Evolutionary conservation across 108 stramenopile genomes (phyloP), one percentile per base, ranked within the genome.

Genomic region (Schizochytrium sp.): DNA sequence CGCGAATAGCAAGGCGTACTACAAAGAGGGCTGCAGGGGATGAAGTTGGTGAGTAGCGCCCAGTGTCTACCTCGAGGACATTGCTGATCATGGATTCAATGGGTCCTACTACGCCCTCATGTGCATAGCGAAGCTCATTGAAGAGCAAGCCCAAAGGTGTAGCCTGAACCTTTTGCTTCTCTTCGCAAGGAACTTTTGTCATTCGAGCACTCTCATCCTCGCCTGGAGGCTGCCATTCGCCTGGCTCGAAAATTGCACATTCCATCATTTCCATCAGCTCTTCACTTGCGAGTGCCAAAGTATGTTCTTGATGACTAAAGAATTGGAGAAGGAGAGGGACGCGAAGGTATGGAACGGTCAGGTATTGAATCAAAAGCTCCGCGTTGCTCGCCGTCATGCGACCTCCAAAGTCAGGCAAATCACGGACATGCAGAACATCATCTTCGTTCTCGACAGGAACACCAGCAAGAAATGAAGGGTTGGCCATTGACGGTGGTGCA

Each of bases 281-380:
- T 56, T 90, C 89, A 3, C 73, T 88, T 5, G 87, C 56, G 17
- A 89, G 72, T 19, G 93, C 92, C 49, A 90, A 90, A 45, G 94
- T 88, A 4, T 92, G 88, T 46, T 91, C 92, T 10, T 93, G 93
- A 10, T 91, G 89, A 28, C 92, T 56, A 42, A 94, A 94, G 64
- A 94, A 94, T 47, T 92, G 91, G 4, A 94, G 57, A 28, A 94
- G 44, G 46, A 94, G 89, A 4, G 94, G 94, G 7, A 94, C 92
- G 55, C 94, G 93, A 3, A 94, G 61, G 57, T 94, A 94, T 13
- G 94, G 94, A 19, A 89, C 94, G 42, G 94, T 94, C 19, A 94
- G 93, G 89, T 94, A 94, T 55, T 94, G 93, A 41, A 94, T 91
- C 87, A 94, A 88, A 4, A 94, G 89, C 90, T 94, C 94, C 45